These are phyloP conservation scores for Naegleria fowleri DNA, from an alignment of 208 protist species.

Conservation along the genomic window DNA sequence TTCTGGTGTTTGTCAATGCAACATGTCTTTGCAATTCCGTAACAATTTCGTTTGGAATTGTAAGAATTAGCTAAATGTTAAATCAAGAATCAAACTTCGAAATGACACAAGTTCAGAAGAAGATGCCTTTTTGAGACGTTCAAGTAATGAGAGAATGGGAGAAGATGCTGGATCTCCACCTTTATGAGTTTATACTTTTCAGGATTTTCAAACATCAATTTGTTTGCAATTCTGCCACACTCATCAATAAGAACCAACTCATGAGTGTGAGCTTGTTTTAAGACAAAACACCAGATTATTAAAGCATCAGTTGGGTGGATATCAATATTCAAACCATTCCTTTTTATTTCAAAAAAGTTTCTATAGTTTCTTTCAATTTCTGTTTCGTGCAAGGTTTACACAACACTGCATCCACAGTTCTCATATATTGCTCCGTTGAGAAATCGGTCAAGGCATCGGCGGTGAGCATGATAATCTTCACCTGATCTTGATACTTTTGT, in stretches of 20 bases:
- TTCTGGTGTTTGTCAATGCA: too few relatives aligned
- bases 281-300: too few relatives aligned
- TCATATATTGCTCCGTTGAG: background rate
- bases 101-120: too few relatives aligned
- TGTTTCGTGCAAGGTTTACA: background rate
- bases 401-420: background rate
- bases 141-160: background rate
- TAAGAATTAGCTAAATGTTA: too few relatives aligned
- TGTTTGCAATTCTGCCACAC: slow-evolving; percentile 1
- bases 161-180: background rate
- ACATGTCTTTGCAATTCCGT: too few relatives aligned
- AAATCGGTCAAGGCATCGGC: background rate
- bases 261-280: too few relatives aligned
- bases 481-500: background rate
- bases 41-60: too few relatives aligned
- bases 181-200: slow-evolving; percentile 2
- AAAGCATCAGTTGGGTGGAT: too few relatives aligned
- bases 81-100: too few relatives aligned
- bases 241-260: slow-evolving; percentile 5
- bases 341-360: background rate
- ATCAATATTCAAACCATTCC: too few relatives aligned
- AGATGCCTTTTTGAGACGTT: background rate
- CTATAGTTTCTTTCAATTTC: background rate
- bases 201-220: background rate
- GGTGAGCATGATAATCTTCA: background rate